Evolutionary conservation across 108 stramenopile genomes (phyloP), one percentile per base, ranked within the genome.

Genomic region (Conticribra weissflogii): DNA sequence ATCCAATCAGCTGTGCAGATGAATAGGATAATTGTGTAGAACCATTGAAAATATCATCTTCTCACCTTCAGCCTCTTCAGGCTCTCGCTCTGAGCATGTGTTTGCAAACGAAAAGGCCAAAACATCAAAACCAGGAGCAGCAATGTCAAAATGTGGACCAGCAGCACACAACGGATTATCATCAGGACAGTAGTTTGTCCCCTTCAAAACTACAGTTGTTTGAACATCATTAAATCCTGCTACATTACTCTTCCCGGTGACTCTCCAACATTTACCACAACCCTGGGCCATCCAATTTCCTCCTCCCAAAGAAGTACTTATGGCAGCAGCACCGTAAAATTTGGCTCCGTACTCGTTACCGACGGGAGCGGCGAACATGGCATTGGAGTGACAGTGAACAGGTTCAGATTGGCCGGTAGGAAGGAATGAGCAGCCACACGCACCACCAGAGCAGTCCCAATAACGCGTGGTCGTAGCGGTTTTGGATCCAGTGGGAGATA

Each of bases 261-360:
- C 66, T 54, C 79, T 79, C 60, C 59, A 83, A 50, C 82, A 83
- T 53, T 74, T 78, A 21, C 82, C 82, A 75, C 82, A 83, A 22
- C 67, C 82, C 0, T 28, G 18, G 29, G 52, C 50, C 36, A 83
- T 57, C 82, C 82, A 83, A 67, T 61, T 46, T 7, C 72, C 67
- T 36, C 78, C 78, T 57, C 72, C 72, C 28, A 83, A 68, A 17
- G 44, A 48, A 51, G 68, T 52, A 34, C 72, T 74, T 18, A 83
- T 62, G 1, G 82, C 82, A 45, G 82, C 82, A 27, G 78, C 32
- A 28, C 82, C 82, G 49, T 79, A 83, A 48, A 71, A 79, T 28
- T 57, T 79, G 0, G 82, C 82, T 30, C 68, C 74, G 58, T 71
- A 61, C 5, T 55, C 51, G 51, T 83, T 83, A 30, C 54, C 59